These are phyloP conservation scores for Cicer chorassanicum DNA, from an alignment of 306 rosid genomes.

Conservation along the genomic window DNA sequence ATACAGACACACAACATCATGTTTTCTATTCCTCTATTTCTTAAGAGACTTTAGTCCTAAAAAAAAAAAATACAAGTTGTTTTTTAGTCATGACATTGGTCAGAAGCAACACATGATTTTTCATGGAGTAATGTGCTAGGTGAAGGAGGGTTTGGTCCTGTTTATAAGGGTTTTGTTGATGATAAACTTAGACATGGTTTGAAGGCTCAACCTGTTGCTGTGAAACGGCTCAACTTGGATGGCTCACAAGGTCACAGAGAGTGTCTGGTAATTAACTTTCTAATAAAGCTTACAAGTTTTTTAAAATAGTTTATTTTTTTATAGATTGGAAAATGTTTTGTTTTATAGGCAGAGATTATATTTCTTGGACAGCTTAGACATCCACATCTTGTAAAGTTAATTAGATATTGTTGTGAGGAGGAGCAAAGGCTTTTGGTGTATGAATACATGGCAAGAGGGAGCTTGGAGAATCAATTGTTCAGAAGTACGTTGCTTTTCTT, in stretches of 20 bases:
- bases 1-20: neutral
- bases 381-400: conserved; percentile 75
- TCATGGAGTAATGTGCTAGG: conserved; percentile 75
- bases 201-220: conserved; percentile 84
- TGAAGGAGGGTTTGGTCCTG: conserved; percentile 93
- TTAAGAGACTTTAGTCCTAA: too few species aligned
- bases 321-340: neutral
- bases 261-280: conserved; percentile 72
- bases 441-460: conserved; percentile 76
- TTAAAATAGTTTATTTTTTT: too few species aligned
- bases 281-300: neutral
- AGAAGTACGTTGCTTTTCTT: conserved; percentile 57
- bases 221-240: conserved; percentile 73
- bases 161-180: conserved; percentile 78
- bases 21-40: too few species aligned
- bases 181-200: conserved; percentile 63
- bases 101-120: conserved; percentile 66
- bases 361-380: conserved; percentile 85
- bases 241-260: conserved; percentile 90
- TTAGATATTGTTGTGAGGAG: conserved; percentile 78
- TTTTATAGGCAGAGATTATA: conserved; percentile 72
- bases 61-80: too few species aligned
- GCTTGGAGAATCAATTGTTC: conserved; percentile 74
- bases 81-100: too few species aligned
- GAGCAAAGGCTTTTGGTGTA: conserved; percentile 81